A percentile compares a stretch with the other conserved stretches of the same genome.
Evolutionary conservation across 352 stramenopile species (phyloP).

Genomic region (Globisporangium okanoganense): DNA sequence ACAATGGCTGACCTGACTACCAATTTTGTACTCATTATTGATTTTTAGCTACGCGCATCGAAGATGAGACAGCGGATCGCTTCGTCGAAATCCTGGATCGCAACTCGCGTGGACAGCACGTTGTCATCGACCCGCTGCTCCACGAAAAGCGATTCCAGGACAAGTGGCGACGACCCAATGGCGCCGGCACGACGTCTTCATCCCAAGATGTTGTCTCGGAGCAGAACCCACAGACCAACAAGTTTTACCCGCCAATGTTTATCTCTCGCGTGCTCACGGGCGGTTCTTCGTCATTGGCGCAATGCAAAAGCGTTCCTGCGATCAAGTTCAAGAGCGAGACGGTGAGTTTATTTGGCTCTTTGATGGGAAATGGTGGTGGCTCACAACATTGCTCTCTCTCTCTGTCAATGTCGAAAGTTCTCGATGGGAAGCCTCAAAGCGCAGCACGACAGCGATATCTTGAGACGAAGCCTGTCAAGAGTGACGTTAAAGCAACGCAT

Average conservation of each 20-base stretch:
- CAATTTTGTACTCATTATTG: not conserved
- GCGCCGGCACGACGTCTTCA: conserved; percentile 24
- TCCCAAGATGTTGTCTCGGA: conserved; percentile 31
- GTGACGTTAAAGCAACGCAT: conserved; percentile 55
- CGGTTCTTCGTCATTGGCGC: not conserved
- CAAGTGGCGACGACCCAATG: conserved; percentile 40
- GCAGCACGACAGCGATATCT: conserved; percentile 37
- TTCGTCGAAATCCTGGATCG: conserved; percentile 66
- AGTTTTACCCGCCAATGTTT: conserved; percentile 50
- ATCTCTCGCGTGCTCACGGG: conserved; percentile 37
- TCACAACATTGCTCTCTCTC: not conserved
- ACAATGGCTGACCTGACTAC: not conserved
- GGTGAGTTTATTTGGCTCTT: not conserved
- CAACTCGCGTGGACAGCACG: conserved; percentile 39
- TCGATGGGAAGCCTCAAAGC: not conserved
- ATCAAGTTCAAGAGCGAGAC: conserved; percentile 14
- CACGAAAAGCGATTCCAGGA: conserved; percentile 54
- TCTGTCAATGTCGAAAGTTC: conserved; percentile 2
- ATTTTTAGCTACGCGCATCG: not conserved
- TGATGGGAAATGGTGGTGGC: not conserved
- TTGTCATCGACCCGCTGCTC: conserved; percentile 53
- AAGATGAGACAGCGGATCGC: conserved; percentile 28
- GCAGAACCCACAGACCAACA: conserved; percentile 45
- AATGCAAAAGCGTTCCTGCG: conserved; percentile 19
- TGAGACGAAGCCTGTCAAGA: conserved; percentile 55